phyloP scores from a whole-genome alignment of 768 basidiomycete species.

The Clitopilus passeckerianus region DNA sequence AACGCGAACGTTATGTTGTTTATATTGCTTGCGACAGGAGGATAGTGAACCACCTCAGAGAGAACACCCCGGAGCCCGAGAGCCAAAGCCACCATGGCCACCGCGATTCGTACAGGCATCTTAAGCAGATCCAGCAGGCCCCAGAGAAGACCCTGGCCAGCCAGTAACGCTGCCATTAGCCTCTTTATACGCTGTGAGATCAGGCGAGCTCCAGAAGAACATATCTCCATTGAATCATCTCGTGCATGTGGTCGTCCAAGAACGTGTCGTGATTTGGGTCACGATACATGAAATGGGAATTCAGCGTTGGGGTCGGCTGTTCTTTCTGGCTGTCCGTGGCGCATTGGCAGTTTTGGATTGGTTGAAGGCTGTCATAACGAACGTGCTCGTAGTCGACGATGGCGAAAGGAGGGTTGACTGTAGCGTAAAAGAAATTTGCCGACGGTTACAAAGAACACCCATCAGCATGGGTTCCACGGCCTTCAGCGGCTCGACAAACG shows the following conservation, averaged over 20 bases:
- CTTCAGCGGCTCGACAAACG: no score
- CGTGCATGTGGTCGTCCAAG: background rate
- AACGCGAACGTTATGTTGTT: constrained; percentile 40
- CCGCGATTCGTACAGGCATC: constrained; percentile 3
- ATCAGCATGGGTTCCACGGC: no score
- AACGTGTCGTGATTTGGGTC: background rate
- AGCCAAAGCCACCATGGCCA: constrained; percentile 1
- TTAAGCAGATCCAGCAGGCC: background rate
- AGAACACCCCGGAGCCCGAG: constrained; percentile 4
- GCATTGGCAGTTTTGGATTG: no score
- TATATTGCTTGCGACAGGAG: constrained; percentile 30
- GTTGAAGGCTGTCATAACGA: no score
- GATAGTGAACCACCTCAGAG: constrained; percentile 27
- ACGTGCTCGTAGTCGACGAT: no score
- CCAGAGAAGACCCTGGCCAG: background rate
- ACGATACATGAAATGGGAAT: no score
- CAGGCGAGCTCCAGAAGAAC: background rate
- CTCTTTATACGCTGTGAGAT: background rate
- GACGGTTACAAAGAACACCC: no score
- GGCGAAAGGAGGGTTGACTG: no score
- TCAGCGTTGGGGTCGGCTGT: background rate
- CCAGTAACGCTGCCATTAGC: background rate
- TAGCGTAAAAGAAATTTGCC: no score
- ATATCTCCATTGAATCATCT: background rate
- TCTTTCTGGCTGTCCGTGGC: no score